Evolutionary conservation across 2,329 filamentous ascomycete genomes (phyloP), one percentile per base, ranked within the genome.

Genomic region (Emmonsia crescens): DNA sequence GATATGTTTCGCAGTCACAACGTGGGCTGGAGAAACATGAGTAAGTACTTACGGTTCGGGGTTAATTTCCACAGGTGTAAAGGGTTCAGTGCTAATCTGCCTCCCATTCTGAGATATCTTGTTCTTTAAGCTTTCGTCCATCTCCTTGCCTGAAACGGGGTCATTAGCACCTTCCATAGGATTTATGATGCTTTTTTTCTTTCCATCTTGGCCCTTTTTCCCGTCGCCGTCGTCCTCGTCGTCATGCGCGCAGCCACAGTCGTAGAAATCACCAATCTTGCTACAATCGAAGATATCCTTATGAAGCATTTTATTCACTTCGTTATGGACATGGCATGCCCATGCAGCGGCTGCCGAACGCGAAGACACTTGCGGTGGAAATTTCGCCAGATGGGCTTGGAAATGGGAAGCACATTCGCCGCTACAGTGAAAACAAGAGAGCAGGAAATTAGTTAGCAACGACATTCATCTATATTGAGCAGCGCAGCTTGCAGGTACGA

Each of bases 351-450:
- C 85, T 1, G 81, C 79, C 60, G 80, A 81, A 49, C 85, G 78
- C 27, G 83, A 84, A 5, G 81, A 83, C 19, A 85, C 83, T 68
- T 87, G 85, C 16, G 85, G 85, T 48, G 85, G 85, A 66, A 82
- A 87, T 66, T 84, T 83, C 67, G 80, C 78, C 40, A 87, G 72
- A 65, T 86, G 80, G 65, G 80, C 74, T 64, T 83, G 80, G 70
- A 87, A 87, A 70, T 87, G 85, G 64, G 79, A 75, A 10, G 85
- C 84, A 71, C 85, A 87, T 74, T 87, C 85, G 71, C 85, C 85
- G 71, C 82, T 82, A 68, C 65, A 60, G 63, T 57, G 58, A 40
- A 40, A 27, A 59, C 14, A 40, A 21, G 56, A 16, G 14, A 33
- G 33, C 14, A 29, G 33, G n/a, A 8, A 19, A 36, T 29, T 29